Percentiles rank a stretch among this genome's conserved stretches.
These are phyloP conservation scores for Plantago ovata DNA, from an alignment of 257 asterid genomes.

Conservation along the genomic window DNA sequence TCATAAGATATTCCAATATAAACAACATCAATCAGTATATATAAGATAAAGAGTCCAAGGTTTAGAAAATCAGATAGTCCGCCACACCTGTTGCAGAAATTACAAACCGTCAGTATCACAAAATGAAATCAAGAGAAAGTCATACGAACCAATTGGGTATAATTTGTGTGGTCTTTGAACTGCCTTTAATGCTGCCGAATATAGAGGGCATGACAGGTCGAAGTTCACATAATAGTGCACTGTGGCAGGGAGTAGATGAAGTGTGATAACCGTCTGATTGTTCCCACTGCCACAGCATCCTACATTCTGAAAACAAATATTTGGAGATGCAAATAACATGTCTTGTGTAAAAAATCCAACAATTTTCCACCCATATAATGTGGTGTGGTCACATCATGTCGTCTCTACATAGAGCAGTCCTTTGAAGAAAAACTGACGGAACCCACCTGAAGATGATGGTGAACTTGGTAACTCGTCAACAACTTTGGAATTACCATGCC, in stretches of 20 bases:
- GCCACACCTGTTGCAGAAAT: slow-evolving; percentile 77
- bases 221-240: slow-evolving; percentile 66
- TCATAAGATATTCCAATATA: slow-evolving; percentile 18
- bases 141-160: slow-evolving; percentile 90
- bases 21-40: slow-evolving; percentile 21
- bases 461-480: slow-evolving; percentile 72
- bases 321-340: slow-evolving; percentile 63
- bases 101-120: slow-evolving; percentile 65
- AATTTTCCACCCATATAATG: slow-evolving; percentile 84
- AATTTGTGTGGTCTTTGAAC: slow-evolving; percentile 46
- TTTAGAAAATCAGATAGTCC: slow-evolving; percentile 31
- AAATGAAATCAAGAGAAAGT: slow-evolving; percentile 63
- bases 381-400: slow-evolving; percentile 94
- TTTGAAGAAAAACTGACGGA: slow-evolving; percentile 93
- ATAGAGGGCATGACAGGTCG: slow-evolving; percentile 47
- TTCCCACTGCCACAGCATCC: slow-evolving; percentile 97
- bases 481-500: slow-evolving; percentile 56
- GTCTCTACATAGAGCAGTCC: slow-evolving; percentile 99
- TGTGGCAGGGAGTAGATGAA: slow-evolving; percentile 78
- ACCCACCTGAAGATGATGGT: slow-evolving; percentile 99
- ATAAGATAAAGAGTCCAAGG: slow-evolving; percentile 25
- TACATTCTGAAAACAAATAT: slow-evolving; percentile 71
- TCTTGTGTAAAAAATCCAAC: slow-evolving; percentile 66
- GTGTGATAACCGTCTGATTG: slow-evolving; percentile 73
- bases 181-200: slow-evolving; percentile 61